These are phyloP conservation scores for Candolleomyces aberdarensis DNA, from an alignment of 768 basidiomycete species.

Conservation along the genomic window DNA sequence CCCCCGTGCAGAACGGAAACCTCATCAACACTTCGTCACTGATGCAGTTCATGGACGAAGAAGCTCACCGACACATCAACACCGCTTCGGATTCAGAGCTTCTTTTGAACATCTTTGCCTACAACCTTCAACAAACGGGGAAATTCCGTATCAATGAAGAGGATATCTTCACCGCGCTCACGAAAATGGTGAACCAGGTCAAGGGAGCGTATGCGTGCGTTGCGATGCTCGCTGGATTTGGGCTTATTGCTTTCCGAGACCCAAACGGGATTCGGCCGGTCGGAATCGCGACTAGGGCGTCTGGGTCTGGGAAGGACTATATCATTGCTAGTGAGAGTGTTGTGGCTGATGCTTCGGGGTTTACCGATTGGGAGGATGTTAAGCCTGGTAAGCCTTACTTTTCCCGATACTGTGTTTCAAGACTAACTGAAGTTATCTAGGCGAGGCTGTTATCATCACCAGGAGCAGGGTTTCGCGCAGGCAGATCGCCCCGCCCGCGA, in stretches of 20 bases:
- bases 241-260: conserved; percentile 96
- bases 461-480: conserved; percentile 72
- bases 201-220: conserved; percentile 96
- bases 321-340: conserved; percentile 94
- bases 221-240: conserved; percentile 99
- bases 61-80: conserved; percentile 97
- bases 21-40: conserved; percentile 88
- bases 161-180: conserved; percentile 94
- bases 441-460: conserved; percentile 96
- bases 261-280: conserved; percentile 96
- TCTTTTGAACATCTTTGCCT: conserved; percentile 94
- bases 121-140: conserved; percentile 96
- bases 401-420: neutral
- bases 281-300: conserved; percentile 74
- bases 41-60: conserved; percentile 92
- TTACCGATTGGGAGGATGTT: conserved; percentile 91
- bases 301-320: conserved; percentile 66
- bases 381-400: conserved; percentile 60
- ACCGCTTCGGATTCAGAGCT: conserved; percentile 98
- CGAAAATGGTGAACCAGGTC: conserved; percentile 83
- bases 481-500: conserved; percentile 63
- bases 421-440: conserved; percentile 32
- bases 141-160: conserved; percentile 99
- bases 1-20: conserved; percentile 80
- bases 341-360: conserved; percentile 91